phyloP scores from a whole-genome alignment of 495 filamentous ascomycete species.

The Hypoxylon cercidicola region DNA sequence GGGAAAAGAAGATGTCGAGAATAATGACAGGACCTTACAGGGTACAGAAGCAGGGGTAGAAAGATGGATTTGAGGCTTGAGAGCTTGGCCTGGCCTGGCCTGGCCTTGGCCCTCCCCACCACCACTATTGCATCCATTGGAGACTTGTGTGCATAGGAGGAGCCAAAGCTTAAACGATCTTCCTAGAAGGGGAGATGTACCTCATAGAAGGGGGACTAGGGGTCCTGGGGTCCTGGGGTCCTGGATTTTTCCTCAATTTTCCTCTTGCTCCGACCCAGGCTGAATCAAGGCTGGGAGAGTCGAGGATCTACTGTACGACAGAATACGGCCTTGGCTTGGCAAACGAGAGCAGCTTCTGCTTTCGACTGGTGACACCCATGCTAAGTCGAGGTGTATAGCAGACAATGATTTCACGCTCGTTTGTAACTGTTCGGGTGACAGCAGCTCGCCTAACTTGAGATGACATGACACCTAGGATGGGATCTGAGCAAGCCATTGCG shows the following conservation, averaged over 20 bases:
- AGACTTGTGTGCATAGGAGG: constrained; percentile 19
- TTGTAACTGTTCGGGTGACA: not conserved
- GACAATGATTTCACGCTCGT: constrained; percentile 19
- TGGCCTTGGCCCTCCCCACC: constrained; percentile 24
- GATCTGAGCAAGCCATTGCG: constrained; percentile 16
- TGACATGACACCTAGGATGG: constrained; percentile 26
- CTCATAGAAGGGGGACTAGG: not conserved
- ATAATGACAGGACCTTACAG: constrained; percentile 47
- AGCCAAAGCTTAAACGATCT: constrained; percentile 35
- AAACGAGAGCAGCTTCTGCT: not conserved
- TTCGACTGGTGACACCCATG: not conserved
- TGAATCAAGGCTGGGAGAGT: constrained; percentile 15
- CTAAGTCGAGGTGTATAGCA: not conserved
- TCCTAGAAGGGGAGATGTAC: constrained; percentile 11
- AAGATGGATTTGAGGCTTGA: constrained; percentile 38
- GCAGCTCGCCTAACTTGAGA: constrained; percentile 25
- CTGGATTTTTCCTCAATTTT: constrained; percentile 8
- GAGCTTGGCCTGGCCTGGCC: constrained; percentile 27
- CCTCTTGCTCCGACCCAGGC: constrained; percentile 3
- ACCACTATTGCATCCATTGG: constrained; percentile 1
- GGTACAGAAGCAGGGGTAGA: constrained; percentile 41
- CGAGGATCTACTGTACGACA: constrained; percentile 15
- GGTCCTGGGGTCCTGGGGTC: too few relatives aligned
- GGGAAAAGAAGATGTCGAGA: constrained; percentile 49
- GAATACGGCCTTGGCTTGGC: not conserved